phyloP scores from a whole-genome alignment of 352 stramenopile species.

The Paralagenidium karlingii region DNA sequence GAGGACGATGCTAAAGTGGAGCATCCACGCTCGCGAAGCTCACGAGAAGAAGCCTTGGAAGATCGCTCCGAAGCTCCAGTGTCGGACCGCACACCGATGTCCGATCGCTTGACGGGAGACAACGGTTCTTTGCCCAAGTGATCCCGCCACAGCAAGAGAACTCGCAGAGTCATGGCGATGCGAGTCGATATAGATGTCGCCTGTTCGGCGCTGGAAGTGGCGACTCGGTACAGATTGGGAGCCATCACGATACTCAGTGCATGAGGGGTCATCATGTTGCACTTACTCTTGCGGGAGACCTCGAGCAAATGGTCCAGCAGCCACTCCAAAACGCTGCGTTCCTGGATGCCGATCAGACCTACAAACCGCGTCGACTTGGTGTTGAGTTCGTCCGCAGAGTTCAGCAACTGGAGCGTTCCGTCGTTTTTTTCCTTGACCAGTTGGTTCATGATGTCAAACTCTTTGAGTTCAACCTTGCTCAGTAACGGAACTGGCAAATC shows the following conservation, averaged over 20 bases:
- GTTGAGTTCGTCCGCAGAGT: conserved; percentile 2
- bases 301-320: conserved; percentile 57
- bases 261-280: conserved; percentile 39
- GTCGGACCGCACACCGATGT: no score
- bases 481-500: conserved; percentile 34
- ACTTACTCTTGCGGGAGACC: conserved; percentile 14
- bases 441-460: conserved; percentile 10
- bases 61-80: no score
- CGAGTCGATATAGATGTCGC: conserved; percentile 9
- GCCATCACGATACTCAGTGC: conserved; percentile 40
- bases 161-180: conserved; percentile 23
- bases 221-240: conserved; percentile 32
- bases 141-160: conserved; percentile 24
- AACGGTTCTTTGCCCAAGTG: no score
- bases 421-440: neutral
- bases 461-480: conserved; percentile 6
- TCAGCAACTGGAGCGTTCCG: conserved; percentile 2
- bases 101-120: no score
- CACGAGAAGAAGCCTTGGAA: no score
- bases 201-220: conserved; percentile 8
- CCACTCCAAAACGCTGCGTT: conserved; percentile 36
- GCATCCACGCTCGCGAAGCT: no score
- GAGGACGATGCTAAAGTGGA: no score
- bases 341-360: conserved; percentile 12
- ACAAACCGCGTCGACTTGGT: neutral